These are phyloP conservation scores for Carex sylvatica DNA, from an alignment of 202 grass and related monocot genomes.

Conservation along the genomic window DNA sequence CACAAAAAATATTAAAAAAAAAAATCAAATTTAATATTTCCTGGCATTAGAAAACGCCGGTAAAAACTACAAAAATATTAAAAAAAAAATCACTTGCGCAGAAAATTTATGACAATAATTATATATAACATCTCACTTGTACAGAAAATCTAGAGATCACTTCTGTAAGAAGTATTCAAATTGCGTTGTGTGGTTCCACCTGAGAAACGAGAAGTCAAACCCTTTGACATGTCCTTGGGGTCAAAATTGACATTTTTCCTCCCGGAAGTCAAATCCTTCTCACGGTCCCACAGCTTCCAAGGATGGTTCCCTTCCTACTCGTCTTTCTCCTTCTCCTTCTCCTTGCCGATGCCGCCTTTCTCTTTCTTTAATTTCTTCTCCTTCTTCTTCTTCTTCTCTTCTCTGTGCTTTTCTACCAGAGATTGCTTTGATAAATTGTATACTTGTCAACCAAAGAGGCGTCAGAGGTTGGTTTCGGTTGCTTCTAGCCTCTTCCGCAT, in stretches of 20 bases:
- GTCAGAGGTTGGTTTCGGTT: conserved; percentile 25
- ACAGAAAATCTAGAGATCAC: too few species aligned
- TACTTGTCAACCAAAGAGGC: conserved; percentile 81
- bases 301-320: conserved; percentile 35
- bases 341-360: neutral
- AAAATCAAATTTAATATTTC: too few species aligned
- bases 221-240: conserved; percentile 55
- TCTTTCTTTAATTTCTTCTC: conserved; percentile 14
- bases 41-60: too few species aligned
- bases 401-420: conserved; percentile 23
- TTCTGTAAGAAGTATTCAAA: conserved; percentile 14
- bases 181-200: conserved; percentile 73
- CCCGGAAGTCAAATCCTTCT: conserved; percentile 77
- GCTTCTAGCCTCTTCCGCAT: conserved; percentile 46
- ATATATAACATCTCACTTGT: too few species aligned
- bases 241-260: conserved; percentile 73
- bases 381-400: conserved; percentile 26
- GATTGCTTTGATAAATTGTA: conserved; percentile 73
- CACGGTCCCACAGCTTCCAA: conserved; percentile 97
- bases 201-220: conserved; percentile 73
- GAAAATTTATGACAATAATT: too few species aligned
- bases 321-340: neutral
- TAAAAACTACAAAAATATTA: too few species aligned
- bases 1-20: too few species aligned
- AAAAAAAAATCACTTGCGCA: too few species aligned